Percentiles rank a stretch among this genome's conserved stretches.
phyloP scores from a whole-genome alignment of 441 rosid species.

The Mallotus japonicus region DNA sequence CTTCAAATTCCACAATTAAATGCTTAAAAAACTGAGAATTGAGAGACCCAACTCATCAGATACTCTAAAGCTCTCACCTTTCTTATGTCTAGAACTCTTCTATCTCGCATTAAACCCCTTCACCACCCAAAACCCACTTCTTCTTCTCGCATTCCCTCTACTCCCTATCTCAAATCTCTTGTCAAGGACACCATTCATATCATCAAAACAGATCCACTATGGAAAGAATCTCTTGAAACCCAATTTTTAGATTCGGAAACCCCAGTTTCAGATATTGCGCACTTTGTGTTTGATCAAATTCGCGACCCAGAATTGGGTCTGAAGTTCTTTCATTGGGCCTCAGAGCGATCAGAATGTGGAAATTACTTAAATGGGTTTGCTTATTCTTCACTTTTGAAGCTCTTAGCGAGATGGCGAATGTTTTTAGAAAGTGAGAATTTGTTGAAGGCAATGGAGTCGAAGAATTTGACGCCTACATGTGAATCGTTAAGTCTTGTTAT shows the following conservation, averaged over 20 bases:
- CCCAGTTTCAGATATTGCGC: conserved; percentile 51
- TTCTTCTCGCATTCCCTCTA: conserved; percentile 31
- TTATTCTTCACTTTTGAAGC: conserved; percentile 73
- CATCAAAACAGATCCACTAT: conserved; percentile 48
- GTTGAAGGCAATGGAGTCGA: conserved; percentile 42
- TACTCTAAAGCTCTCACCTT: neutral
- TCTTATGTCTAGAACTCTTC: conserved; percentile 67
- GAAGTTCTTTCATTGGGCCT: conserved; percentile 59
- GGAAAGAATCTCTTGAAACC: conserved; percentile 45
- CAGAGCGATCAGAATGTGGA: conserved; percentile 29
- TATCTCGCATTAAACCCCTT: conserved; percentile 69
- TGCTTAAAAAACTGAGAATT: neutral
- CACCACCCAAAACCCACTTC: conserved; percentile 25
- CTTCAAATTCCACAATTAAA: neutral
- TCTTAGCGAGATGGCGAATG: conserved; percentile 52
- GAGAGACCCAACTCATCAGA: no score
- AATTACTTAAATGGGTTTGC: conserved; percentile 46
- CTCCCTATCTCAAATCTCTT: conserved; percentile 40
- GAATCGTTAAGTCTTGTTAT: conserved; percentile 62
- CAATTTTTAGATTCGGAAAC: conserved; percentile 35
- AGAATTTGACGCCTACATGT: conserved; percentile 44
- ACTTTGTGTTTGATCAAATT: conserved; percentile 59
- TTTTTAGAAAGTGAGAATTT: conserved; percentile 47
- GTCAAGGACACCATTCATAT: conserved; percentile 49
- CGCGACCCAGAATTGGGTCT: conserved; percentile 56